Conservation (phyloP, 176 grass and related monocot species). For the Pontederia paniculata region DNA sequence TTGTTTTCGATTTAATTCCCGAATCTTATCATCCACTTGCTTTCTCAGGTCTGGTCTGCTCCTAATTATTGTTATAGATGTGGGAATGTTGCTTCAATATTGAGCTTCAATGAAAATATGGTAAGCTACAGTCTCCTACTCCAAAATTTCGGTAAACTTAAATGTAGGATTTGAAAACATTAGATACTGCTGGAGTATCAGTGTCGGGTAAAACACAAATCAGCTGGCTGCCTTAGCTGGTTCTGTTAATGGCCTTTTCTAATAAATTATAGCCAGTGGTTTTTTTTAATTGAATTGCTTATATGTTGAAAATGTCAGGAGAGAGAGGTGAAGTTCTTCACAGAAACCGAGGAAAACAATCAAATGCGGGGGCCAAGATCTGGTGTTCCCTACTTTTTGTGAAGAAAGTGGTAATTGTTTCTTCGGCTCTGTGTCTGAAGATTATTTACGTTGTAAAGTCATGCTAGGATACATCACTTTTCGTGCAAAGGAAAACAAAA, state of each 20-base stretch:
- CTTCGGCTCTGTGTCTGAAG: too few relatives aligned
- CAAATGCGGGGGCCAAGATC: slow-evolving; percentile 91
- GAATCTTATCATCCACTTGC: slow-evolving; percentile 9
- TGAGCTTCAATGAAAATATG: slow-evolving; percentile 94
- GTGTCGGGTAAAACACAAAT: too few relatives aligned
- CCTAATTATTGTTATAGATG: slow-evolving; percentile 99
- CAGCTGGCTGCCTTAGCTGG: too few relatives aligned
- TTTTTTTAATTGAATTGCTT: too few relatives aligned
- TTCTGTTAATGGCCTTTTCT: too few relatives aligned
- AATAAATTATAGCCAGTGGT: too few relatives aligned
- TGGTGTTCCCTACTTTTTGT: slow-evolving; percentile 89
- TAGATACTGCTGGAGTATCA: too few relatives aligned
- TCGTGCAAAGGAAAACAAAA: too few relatives aligned
- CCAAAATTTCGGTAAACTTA: too few relatives aligned
- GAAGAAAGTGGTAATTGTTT: slow-evolving; percentile 1
- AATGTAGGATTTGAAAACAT: too few relatives aligned
- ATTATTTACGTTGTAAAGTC: too few relatives aligned
- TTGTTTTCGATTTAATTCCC: background rate
- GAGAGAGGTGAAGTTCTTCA: slow-evolving; percentile 90
- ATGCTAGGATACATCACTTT: too few relatives aligned
- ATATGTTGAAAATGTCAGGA: slow-evolving; percentile 31
- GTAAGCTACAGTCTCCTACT: slow-evolving; percentile 19
- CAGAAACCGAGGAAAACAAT: slow-evolving; percentile 92
- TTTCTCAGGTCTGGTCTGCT: slow-evolving; percentile 78
- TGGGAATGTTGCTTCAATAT: slow-evolving; percentile 90